Base-by-base conservation (phyloP, 2,329 filamentous ascomycete genomes). In the Cryphonectria radicalis region DNA sequence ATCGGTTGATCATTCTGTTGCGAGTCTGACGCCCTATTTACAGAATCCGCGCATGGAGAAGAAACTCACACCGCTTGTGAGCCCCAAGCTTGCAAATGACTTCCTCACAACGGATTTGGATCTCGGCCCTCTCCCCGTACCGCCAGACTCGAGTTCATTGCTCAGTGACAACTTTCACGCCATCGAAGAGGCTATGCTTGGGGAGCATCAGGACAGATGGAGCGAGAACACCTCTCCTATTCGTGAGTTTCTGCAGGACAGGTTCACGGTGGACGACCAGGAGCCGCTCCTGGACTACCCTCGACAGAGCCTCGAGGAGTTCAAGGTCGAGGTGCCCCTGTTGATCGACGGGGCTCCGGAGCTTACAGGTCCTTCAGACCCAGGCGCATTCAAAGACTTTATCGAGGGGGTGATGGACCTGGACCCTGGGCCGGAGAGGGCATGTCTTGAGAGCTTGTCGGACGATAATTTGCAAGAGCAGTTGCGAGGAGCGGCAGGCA, bases 271-370 rank as follows among this genome's bases (percentile, higher is more conserved):
- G 22, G 13, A 42, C 4, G n/a, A 73, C 75, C 72, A 74, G 72
- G 19, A 67, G 73, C 0, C 60, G 73, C 50, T 67, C 55, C 5
- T 37, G 63, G 25, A 50, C 19, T 3, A 43, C 11, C 22, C 32
- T 50, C 25, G n/a, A 25, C 19, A 67, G 40, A 25, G 57, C 53
- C 74, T 53, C 57, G 73, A 68, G n/a, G 66, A 73, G 46, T 37
- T 76, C 14, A 76, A 76, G 35, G 19, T 78, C 11, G 76, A 78
- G 4, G 70, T 76, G 13, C 76, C 77, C 1, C 57, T 78, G 35
- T 60, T 78, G 22, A 66, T 72, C 35, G 57, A 66, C 43, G 66
- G 70, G 64, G 65, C 53, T n/a, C 69, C 35, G 17, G 60, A 32
- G 43, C 28, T 37, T 32, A 22, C 8, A 8, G 22, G 2, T 19